Base-by-base conservation (phyloP, 1,284 basidiomycete species). In the Stygiomarasmius scandens region DNA sequence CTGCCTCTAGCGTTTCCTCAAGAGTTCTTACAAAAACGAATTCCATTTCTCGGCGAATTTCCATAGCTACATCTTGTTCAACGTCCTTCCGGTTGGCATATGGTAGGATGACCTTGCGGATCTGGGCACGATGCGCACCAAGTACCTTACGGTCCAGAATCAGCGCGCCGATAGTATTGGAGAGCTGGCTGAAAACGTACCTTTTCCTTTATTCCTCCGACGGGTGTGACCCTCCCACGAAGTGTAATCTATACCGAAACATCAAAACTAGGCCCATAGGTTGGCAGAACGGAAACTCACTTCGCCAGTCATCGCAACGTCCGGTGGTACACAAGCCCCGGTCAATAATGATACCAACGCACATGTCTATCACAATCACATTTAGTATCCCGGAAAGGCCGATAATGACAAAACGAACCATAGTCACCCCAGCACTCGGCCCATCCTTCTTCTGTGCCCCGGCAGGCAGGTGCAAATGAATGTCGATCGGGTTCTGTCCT, bases 381-480 rank as follows among this genome's bases (percentile, higher is more conserved):
- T 25, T 49, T 25, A 61, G 41, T 16, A 32, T 45, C 32, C 24
- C 51, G 32, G 11, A 50, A 10, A 27, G 25, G 56, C 60, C 29
- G 43, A 58, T 71, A 56, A 58, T n/a, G 12, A 32, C 29, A 32
- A 32, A 12, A 32, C 12, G 12, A 6, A 90, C 89, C 87, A 96
- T 93, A 1, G 93, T 92, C 19, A 95, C 82, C 3, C 94, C 94
- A 0, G 94, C 93, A 64, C 89, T 92, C 0, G 93, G 93, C 0
- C 94, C 94, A 68, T 96, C 94, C 75, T 96, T 96, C 78, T 89
- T 93, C 69, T 93, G 89, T 1, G 92, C 90, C 1, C 93, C 93
- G 1, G 89, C 83, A 1, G 93, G 93, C 41, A 96, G 75, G 68
- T 96, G 94, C n/a, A 96, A 73, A 65, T 96, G 95, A 10, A 96